Base-by-base conservation (phyloP, 345 rosid genomes). In the Diplotaxis tenuifolia region DNA sequence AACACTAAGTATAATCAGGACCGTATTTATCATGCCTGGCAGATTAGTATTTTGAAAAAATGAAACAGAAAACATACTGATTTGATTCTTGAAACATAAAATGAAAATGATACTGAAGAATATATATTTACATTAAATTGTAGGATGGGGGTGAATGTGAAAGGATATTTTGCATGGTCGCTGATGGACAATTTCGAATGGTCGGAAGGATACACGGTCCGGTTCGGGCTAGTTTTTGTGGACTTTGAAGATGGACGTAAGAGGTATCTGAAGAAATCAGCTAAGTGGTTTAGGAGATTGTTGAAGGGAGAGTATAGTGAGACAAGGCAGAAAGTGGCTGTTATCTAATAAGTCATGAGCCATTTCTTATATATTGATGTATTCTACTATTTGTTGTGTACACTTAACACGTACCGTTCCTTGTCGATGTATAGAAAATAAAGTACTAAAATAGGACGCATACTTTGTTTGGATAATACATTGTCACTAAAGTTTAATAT, bases 91-190 rank as follows among this genome's bases (percentile, higher is more conserved):
- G n/a, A n/a, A n/a, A n/a, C n/a, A n/a, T n/a, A n/a, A n/a, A n/a
- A n/a, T n/a, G n/a, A n/a, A n/a, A n/a, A 45, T 4, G 50, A 14
- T n/a, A 14, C n/a, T 58, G 63, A 58, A 57, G 49, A 20, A 9
- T 23, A 2, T 25, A 16, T 56, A 1, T 42, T 38, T 7, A 40
- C 47, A 56, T 62, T 6, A 27, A 62, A 66, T 56, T 72, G 64
- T 60, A 77, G 77, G 80, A 60, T 62, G 6, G 87, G 83, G 0
- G 83, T 52, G 54, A 73, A 77, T 27, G 83, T 81, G 16, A 81
- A 75, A 25, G 87, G 85, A 45, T 84, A 69, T 25, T 79, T 74
- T 4, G 80, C 76, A 1, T 83, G 86, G 86, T 81, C 86, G 7
- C 60, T 81, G 75, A 56, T 79, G 42, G 86, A 83, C 23, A 77